Evolutionary conservation across 2,329 filamentous ascomycete genomes (phyloP).

Genomic region (Pseudocercospora eumusae): DNA sequence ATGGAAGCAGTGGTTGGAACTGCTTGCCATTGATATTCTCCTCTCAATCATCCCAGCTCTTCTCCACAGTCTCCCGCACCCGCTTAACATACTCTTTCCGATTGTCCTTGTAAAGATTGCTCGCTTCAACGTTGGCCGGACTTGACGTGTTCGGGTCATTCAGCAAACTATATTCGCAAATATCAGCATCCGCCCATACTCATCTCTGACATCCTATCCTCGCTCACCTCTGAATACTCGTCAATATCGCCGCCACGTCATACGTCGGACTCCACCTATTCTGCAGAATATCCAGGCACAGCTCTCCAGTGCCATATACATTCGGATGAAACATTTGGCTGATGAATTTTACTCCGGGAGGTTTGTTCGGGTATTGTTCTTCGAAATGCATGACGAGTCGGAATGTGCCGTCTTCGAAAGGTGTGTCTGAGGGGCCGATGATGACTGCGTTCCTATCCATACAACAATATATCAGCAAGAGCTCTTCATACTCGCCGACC

Average conservation of each 20-base stretch:
- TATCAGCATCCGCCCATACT: constrained; percentile 9
- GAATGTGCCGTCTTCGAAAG: constrained; percentile 98
- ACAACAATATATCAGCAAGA: constrained; percentile 17
- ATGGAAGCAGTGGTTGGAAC: not conserved
- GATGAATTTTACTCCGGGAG: constrained; percentile 96
- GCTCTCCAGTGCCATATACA: constrained; percentile 93
- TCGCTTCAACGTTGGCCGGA: constrained; percentile 95
- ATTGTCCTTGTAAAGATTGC: constrained; percentile 98
- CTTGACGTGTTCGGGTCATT: constrained; percentile 99
- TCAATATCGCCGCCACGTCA: constrained; percentile 94
- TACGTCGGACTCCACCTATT: constrained; percentile 99
- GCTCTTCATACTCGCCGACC: not conserved
- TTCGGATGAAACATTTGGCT: constrained; percentile 99
- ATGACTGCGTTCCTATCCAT: constrained; percentile 88
- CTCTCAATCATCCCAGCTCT: constrained; percentile 85
- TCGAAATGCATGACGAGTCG: constrained; percentile 98
- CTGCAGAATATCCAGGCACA: constrained; percentile 94
- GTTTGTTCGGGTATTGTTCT: constrained; percentile 98
- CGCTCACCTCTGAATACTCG: constrained; percentile 93
- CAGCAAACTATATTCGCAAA: constrained; percentile 65
- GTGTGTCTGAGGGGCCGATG: constrained; percentile 93
- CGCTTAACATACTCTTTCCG: constrained; percentile 94
- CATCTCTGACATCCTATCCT: not conserved
- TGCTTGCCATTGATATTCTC: constrained; percentile 2
- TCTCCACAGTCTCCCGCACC: constrained; percentile 95